Evolutionary conservation across 106 monocot species (phyloP).

Genomic region (Dioscorea zingiberensis): DNA sequence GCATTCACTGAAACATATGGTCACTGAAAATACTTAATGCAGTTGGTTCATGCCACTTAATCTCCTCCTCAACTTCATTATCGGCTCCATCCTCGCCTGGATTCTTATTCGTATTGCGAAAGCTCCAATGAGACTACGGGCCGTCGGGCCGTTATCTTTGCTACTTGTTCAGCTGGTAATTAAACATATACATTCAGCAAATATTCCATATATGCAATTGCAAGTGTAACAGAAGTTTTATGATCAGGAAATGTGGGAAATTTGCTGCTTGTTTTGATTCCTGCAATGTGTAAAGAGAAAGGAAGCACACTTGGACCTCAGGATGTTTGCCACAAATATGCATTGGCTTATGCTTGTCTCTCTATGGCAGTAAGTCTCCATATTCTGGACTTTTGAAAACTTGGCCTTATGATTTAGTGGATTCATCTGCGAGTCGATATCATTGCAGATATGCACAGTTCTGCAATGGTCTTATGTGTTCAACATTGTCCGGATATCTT

Average conservation of each 20-base stretch:
- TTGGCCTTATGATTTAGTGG: neutral
- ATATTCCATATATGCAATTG: too few relatives aligned
- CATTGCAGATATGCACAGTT: slow-evolving; percentile 8
- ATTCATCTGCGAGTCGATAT: neutral
- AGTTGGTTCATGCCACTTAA: neutral
- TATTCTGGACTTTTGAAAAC: neutral
- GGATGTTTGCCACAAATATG: neutral
- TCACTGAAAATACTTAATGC: neutral
- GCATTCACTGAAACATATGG: too few relatives aligned
- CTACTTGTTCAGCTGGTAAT: neutral
- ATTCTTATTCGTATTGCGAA: neutral
- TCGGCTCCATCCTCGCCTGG: neutral
- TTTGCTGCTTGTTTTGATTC: neutral
- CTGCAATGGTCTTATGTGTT: slow-evolving; percentile 16
- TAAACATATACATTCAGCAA: too few relatives aligned
- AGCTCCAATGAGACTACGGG: neutral
- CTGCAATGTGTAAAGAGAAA: slow-evolving; percentile 3
- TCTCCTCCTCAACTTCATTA: neutral
- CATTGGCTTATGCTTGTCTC: neutral
- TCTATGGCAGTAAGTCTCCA: neutral
- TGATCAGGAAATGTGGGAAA: neutral
- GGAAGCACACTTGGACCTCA: neutral
- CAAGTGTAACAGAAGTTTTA: neutral
- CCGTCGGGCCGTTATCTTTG: neutral
- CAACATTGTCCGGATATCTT: slow-evolving; percentile 21